phyloP scores from a whole-genome alignment of 495 filamentous ascomycete species.

The Filosporella fistucella region DNA sequence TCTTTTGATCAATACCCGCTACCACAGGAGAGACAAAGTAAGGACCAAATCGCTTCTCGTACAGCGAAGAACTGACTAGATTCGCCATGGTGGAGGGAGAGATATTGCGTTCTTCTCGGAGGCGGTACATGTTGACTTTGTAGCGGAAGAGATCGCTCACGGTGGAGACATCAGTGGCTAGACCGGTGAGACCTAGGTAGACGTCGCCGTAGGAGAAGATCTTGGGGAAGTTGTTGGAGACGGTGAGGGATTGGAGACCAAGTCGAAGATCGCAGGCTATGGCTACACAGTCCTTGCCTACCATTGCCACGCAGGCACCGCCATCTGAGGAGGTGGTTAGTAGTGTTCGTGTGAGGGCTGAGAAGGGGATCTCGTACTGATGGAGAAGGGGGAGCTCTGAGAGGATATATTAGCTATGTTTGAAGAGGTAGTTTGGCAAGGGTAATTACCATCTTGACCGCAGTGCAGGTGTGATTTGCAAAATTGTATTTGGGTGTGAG shows the following conservation, averaged over 20 bases:
- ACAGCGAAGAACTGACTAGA: constrained; percentile 82
- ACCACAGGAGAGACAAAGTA: constrained; percentile 94
- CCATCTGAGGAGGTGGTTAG: constrained; percentile 57
- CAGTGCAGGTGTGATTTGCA: background rate
- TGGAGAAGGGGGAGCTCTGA: constrained; percentile 70
- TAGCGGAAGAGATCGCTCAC: constrained; percentile 97
- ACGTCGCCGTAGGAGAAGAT: constrained; percentile 97
- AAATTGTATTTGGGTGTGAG: no score
- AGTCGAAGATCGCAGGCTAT: constrained; percentile 99
- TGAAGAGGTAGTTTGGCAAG: background rate
- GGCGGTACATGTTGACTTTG: constrained; percentile 99
- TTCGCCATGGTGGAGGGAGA: constrained; percentile 92
- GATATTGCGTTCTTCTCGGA: constrained; percentile 95
- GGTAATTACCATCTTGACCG: constrained; percentile 20
- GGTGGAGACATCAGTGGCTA: constrained; percentile 92
- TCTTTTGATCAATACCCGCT: constrained; percentile 88
- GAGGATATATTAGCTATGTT: constrained; percentile 14
- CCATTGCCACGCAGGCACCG: constrained; percentile 96
- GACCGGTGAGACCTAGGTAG: constrained; percentile 93
- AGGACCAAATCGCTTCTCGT: constrained; percentile 93
- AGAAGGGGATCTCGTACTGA: constrained; percentile 56
- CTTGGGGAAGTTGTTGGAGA: constrained; percentile 99
- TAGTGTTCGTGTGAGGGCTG: background rate
- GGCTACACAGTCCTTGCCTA: constrained; percentile 98
- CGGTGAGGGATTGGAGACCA: constrained; percentile 91